phyloP scores from a whole-genome alignment of 2,329 filamentous ascomycete genomes.

The Clarireedia homoeocarpa region DNA sequence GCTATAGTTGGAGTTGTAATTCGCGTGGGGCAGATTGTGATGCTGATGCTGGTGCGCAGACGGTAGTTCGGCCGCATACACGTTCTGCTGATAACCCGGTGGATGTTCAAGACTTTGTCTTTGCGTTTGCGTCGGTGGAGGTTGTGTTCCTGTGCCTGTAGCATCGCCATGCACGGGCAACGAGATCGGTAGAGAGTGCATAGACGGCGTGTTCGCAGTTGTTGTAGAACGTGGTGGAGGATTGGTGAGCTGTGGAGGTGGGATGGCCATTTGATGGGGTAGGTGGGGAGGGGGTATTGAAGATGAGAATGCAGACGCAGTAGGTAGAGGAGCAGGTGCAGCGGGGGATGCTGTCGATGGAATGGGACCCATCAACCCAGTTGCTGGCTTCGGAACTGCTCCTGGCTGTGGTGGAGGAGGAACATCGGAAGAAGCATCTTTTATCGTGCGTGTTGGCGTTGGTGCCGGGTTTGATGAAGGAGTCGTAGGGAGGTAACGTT shows the following conservation, averaged over 20 bases:
- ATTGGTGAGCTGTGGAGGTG: conserved; percentile 9
- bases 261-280: conserved; percentile 31
- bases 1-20: no score
- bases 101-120: conserved; percentile 27
- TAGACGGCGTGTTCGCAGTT: conserved; percentile 23
- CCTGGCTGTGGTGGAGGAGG: conserved; percentile 52
- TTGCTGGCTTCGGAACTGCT: conserved; percentile 40
- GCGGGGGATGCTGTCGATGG: conserved; percentile 42
- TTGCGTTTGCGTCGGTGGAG: neutral
- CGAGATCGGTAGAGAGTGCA: conserved; percentile 14
- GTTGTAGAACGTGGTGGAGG: conserved; percentile 41
- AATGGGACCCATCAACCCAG: conserved; percentile 26
- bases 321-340: conserved; percentile 30
- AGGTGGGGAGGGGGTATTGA: conserved; percentile 31
- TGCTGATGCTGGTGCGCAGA: conserved; percentile 34
- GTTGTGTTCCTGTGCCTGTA: neutral
- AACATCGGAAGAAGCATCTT: conserved; percentile 25
- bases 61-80: conserved; percentile 43
- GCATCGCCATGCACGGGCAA: conserved; percentile 13
- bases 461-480: conserved; percentile 15
- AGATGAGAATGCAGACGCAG: conserved; percentile 25
- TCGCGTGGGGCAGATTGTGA: conserved; percentile 10
- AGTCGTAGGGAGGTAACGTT: conserved; percentile 28
- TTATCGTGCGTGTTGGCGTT: conserved; percentile 37
- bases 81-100: conserved; percentile 48